Base-by-base conservation (phyloP, 2,329 filamentous ascomycete genomes). In the Xylaria sp. region DNA sequence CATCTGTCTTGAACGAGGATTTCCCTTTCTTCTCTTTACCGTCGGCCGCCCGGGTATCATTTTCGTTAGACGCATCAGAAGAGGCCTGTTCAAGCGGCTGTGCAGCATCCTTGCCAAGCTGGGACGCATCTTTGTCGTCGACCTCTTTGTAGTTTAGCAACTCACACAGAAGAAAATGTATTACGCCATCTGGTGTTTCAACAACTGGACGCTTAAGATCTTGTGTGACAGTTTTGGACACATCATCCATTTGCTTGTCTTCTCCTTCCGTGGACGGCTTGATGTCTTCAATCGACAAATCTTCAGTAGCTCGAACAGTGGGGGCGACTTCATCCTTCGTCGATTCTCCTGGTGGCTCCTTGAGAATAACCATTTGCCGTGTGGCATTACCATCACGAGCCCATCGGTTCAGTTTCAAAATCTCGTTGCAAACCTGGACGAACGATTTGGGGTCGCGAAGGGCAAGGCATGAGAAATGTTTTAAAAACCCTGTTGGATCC, bases 161-260 rank as follows among this genome's bases (percentile, higher is more conserved):
- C 79, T 99, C 96, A 67, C 93, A 97, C 4, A 99, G 89, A 24
- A 99, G 85, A 80, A 97, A 99, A 76, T 98, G 93, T 66, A 99
- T 91, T 3, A 99, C 93, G 3, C 96, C 96, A 79, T 98, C 96
- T 0, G 95, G 93, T 70, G 96, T 94, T 79, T 98, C 94, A 5
- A 98, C 90, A 12, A 94, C 86, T 0, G 96, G 95, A 8, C 92
- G 85, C 80, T 97, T 98, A 48, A 89, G 81, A 68, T 98, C 94
- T 42, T 82, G 78, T 0, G 82, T 74, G 3, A 84, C 72, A 36
- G 79, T 79, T 79, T 95, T 97, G 2, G 87, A 84, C 21, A 83
- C 86, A 74, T 93, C 91, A 1, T 83, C 79, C 82, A 89, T 87
- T 30, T 89, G 86, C 73, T 88, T 88, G 72, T 90, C 88, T 55